A percentile compares a stretch with the other conserved stretches of the same genome.
These are phyloP conservation scores for Cryphonectria carpinicola DNA, from an alignment of 2,329 filamentous ascomycete genomes.

Conservation along the genomic window DNA sequence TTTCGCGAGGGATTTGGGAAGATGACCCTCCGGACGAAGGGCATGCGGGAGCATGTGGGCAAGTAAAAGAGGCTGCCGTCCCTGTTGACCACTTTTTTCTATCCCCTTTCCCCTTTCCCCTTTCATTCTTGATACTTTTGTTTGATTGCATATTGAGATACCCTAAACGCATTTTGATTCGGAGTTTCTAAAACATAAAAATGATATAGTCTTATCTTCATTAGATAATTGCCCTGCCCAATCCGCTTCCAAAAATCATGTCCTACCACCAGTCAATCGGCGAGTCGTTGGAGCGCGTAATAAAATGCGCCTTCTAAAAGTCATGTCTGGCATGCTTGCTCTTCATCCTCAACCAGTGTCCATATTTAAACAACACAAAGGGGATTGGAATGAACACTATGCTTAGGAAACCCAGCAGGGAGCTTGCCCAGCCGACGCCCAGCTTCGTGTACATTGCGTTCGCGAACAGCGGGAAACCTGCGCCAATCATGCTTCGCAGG, in stretches of 20 bases:
- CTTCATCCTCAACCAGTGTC: slow-evolving; percentile 32
- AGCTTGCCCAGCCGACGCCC: slow-evolving; percentile 34
- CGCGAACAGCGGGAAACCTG: slow-evolving; percentile 31
- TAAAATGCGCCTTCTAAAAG: slow-evolving; percentile 19
- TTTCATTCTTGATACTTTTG: background rate
- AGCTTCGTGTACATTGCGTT: slow-evolving; percentile 31
- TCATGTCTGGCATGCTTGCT: slow-evolving; percentile 34
- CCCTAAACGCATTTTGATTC: slow-evolving; percentile 14
- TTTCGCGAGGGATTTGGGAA: slow-evolving; percentile 52
- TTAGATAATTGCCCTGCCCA: background rate
- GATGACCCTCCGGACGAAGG: slow-evolving; percentile 60
- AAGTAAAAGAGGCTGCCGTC: slow-evolving; percentile 16
- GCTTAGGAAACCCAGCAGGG: slow-evolving; percentile 32
- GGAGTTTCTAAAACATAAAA: background rate
- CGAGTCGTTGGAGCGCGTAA: background rate
- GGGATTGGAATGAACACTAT: slow-evolving; percentile 34
- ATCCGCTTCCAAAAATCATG: background rate
- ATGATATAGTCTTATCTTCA: background rate
- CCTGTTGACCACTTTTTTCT: background rate
- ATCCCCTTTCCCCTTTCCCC: background rate
- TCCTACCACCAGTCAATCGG: slow-evolving; percentile 26
- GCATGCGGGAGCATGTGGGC: slow-evolving; percentile 54
- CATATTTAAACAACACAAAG: slow-evolving; percentile 33
- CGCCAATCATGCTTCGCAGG: slow-evolving; percentile 20
- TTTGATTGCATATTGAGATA: slow-evolving; percentile 20